Conservation (phyloP, 2,329 filamentous ascomycete genomes). For the Chlorencoelia australis region DNA sequence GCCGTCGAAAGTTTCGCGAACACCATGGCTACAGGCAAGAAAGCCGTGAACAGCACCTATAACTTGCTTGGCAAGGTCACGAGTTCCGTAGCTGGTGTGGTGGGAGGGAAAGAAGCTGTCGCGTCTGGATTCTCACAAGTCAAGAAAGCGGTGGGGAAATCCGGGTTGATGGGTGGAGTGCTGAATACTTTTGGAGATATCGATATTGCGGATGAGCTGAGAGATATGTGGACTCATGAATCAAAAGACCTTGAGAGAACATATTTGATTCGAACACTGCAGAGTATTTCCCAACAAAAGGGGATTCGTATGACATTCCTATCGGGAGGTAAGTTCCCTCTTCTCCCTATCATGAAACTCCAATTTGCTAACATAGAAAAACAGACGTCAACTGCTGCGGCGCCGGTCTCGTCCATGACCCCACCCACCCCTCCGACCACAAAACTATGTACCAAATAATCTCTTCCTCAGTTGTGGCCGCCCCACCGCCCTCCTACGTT, state of each 20-base stretch:
- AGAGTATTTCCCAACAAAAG: constrained; percentile 92
- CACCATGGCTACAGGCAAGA: constrained; percentile 90
- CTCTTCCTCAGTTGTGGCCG: constrained; percentile 82
- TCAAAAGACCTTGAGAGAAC: constrained; percentile 95
- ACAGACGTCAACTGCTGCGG: constrained; percentile 79
- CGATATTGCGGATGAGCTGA: constrained; percentile 84
- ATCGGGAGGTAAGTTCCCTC: constrained; percentile 56
- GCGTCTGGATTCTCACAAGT: constrained; percentile 87
- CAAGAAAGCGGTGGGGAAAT: constrained; percentile 94
- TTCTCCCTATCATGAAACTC: background rate
- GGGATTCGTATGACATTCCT: constrained; percentile 94
- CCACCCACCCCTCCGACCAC: constrained; percentile 80
- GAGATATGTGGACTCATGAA: constrained; percentile 97
- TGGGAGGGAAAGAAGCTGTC: constrained; percentile 88
- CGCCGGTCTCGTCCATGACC: constrained; percentile 89
- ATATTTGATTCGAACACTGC: constrained; percentile 89
- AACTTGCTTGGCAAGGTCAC: constrained; percentile 94
- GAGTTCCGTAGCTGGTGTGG: constrained; percentile 87
- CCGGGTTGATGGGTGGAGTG: constrained; percentile 88
- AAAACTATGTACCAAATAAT: constrained; percentile 99
- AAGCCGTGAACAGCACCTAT: constrained; percentile 91
- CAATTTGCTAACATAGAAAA: constrained; percentile 10
- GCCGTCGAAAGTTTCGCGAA: constrained; percentile 84
- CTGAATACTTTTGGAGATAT: constrained; percentile 95
- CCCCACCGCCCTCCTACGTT: constrained; percentile 74